Conservation (phyloP, 2,329 filamentous ascomycete species). For the Sporothrix inflata region DNA sequence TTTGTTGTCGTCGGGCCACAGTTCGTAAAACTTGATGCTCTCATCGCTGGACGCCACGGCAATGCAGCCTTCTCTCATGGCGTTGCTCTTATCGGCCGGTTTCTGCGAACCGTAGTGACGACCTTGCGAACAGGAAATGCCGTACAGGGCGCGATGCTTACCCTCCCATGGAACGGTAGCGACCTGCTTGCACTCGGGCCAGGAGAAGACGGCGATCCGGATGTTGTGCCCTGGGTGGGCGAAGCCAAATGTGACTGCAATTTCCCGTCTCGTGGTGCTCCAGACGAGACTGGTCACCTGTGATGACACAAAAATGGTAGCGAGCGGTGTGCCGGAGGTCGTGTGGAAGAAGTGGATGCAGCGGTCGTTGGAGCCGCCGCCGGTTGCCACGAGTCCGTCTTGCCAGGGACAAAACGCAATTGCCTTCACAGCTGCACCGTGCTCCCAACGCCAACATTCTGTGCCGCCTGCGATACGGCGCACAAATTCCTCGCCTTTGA, state of each 20-base stretch:
- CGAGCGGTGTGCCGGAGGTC: conserved; percentile 77
- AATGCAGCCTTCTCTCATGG: conserved; percentile 75
- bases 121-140: conserved; percentile 68
- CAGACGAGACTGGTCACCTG: conserved; percentile 93
- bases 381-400: conserved; percentile 81
- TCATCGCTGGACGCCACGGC: conserved; percentile 91
- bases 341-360: conserved; percentile 97
- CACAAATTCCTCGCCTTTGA: conserved; percentile 9
- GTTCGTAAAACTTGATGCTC: conserved; percentile 92
- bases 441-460: conserved; percentile 73
- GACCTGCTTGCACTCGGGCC: conserved; percentile 87
- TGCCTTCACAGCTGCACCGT: conserved; percentile 90
- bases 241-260: conserved; percentile 92
- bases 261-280: conserved; percentile 83
- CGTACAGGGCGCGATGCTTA: conserved; percentile 79
- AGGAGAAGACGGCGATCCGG: conserved; percentile 89
- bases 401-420: conserved; percentile 98
- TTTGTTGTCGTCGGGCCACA: conserved; percentile 74
- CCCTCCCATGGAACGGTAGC: conserved; percentile 83
- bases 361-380: conserved; percentile 90
- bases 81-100: conserved; percentile 36
- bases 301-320: conserved; percentile 87
- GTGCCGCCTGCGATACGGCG: conserved; percentile 52
- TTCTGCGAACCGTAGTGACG: not conserved
- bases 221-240: conserved; percentile 86